Percentiles rank a stretch among this genome's conserved stretches.
These are phyloP conservation scores for Thymus quinquecostatus DNA, from an alignment of 257 asterid species.

Conservation along the genomic window DNA sequence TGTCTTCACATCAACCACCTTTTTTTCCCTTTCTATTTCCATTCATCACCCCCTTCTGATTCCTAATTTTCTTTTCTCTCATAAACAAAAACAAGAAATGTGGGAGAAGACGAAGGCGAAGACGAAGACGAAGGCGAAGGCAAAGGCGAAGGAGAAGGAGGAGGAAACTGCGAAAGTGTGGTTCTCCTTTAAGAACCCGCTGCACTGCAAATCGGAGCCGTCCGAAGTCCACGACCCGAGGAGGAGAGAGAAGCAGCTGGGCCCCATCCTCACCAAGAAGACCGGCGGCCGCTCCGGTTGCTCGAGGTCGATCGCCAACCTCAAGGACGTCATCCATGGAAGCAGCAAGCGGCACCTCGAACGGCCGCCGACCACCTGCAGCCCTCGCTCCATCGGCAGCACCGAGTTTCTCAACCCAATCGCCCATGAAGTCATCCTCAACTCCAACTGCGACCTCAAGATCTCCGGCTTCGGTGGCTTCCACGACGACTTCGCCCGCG, in stretches of 20 bases:
- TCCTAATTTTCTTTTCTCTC: too few species aligned
- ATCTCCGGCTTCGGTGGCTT: slow-evolving; percentile 55
- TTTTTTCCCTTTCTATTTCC: background rate
- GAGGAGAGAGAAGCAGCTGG: slow-evolving; percentile 35
- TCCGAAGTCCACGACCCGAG: slow-evolving; percentile 65
- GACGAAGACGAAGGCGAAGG: too few species aligned
- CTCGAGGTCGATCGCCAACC: slow-evolving; percentile 71
- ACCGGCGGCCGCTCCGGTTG: slow-evolving; percentile 67
- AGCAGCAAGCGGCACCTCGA: slow-evolving; percentile 67
- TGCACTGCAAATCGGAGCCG: slow-evolving; percentile 68
- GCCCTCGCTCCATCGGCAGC: slow-evolving; percentile 84
- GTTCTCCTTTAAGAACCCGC: slow-evolving; percentile 60
- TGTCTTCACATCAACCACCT: slow-evolving; percentile 33
- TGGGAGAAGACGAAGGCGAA: slow-evolving; percentile 42
- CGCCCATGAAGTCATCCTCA: slow-evolving; percentile 55
- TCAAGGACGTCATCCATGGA: slow-evolving; percentile 74
- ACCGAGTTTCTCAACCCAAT: slow-evolving; percentile 63
- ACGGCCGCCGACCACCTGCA: slow-evolving; percentile 60
- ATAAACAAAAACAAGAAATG: slow-evolving; percentile 23
- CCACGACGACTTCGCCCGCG: slow-evolving; percentile 36
- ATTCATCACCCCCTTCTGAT: background rate
- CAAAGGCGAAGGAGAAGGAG: slow-evolving; percentile 35
- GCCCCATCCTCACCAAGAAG: slow-evolving; percentile 49
- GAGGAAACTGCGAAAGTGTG: slow-evolving; percentile 49
- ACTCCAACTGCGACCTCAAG: slow-evolving; percentile 56